phyloP scores from a whole-genome alignment of 768 basidiomycete species.

The Tricholoma bakamatsutake region DNA sequence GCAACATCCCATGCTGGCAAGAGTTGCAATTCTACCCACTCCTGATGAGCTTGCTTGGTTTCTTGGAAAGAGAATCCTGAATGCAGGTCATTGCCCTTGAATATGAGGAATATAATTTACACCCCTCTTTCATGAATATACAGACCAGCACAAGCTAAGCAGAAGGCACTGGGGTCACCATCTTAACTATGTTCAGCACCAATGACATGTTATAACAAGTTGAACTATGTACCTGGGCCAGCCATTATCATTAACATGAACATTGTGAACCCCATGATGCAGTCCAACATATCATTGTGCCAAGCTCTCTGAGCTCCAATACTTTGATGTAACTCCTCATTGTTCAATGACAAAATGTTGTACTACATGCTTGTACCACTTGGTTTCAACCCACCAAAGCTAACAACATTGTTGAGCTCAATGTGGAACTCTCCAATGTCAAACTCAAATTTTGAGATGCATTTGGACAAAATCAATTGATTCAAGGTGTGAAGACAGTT shows the following conservation, averaged over 20 bases:
- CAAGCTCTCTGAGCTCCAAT: not conserved
- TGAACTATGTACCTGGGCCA: not conserved
- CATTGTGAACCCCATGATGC: not conserved
- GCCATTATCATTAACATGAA: not conserved
- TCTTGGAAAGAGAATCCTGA: not conserved
- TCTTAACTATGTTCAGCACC: not conserved
- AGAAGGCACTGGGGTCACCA: not conserved
- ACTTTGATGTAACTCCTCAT: not conserved
- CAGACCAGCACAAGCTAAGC: not conserved
- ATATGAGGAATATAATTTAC: not conserved
- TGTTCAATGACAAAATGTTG: not conserved
- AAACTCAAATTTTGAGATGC: not conserved
- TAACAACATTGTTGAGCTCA: not conserved
- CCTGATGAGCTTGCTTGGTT: not conserved
- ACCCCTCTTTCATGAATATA: not conserved
- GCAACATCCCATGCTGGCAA: not conserved
- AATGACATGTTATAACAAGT: not conserved
- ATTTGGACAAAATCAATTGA: not conserved
- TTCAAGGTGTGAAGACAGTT: not conserved
- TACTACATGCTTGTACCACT: not conserved
- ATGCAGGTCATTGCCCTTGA: not conserved
- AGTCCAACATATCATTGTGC: not conserved
- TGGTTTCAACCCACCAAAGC: not conserved
- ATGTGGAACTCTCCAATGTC: not conserved
- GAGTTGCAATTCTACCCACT: not conserved